These are phyloP conservation scores for Epichloe uncinata DNA, from an alignment of 2,329 filamentous ascomycete species.

Conservation along the genomic window DNA sequence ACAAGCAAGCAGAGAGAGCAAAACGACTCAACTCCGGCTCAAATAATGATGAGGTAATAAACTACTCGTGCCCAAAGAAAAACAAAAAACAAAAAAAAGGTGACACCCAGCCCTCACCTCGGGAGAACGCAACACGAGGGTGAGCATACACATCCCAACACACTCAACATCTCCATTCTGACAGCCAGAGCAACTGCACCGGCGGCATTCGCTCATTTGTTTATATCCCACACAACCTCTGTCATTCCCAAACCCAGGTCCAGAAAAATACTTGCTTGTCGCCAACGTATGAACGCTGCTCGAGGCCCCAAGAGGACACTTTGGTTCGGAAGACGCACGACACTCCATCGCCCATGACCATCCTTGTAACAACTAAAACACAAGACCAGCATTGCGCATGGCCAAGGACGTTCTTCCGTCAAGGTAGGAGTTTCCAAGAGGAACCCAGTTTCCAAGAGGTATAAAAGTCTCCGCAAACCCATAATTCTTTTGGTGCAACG, in stretches of 20 bases:
- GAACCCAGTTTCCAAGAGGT: neutral
- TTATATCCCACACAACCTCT: neutral
- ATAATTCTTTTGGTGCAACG: slow-evolving; percentile 3
- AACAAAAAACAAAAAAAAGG: neutral
- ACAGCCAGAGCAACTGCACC: neutral
- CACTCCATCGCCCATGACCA: neutral
- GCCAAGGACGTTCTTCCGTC: neutral
- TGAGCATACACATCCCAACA: neutral
- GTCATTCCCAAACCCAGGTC: neutral
- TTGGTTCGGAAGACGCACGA: neutral
- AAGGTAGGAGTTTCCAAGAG: too few relatives aligned
- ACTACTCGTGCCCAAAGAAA: slow-evolving; percentile 3
- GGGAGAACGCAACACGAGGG: neutral
- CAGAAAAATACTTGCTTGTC: neutral
- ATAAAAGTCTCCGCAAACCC: neutral
- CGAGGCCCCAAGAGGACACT: neutral
- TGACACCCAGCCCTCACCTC: neutral
- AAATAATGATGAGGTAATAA: slow-evolving; percentile 4
- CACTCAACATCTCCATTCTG: neutral
- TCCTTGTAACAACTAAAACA: neutral
- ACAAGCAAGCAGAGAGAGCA: slow-evolving; percentile 9
- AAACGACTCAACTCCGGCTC: slow-evolving; percentile 3
- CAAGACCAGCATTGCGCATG: neutral
- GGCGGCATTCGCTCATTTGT: neutral
- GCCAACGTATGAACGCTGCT: neutral